Conservation (phyloP, 2,329 filamentous ascomycete species). For the Fusarium kyushuense region DNA sequence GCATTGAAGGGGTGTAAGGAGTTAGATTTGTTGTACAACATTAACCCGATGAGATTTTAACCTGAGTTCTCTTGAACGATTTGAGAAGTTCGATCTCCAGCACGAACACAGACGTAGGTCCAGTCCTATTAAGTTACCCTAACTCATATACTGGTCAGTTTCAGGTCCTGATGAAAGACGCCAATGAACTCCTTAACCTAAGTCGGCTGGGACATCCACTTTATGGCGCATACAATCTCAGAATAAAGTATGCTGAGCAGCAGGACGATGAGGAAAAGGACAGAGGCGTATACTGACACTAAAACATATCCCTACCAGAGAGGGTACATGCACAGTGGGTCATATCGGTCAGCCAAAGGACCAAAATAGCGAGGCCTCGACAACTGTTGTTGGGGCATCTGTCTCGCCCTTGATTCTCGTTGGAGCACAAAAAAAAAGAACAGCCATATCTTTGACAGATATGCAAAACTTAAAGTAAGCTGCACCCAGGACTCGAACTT, state of each 20-base stretch:
- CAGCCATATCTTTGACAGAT: neutral
- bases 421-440: neutral
- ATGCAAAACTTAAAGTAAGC: neutral
- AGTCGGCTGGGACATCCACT: too few species aligned
- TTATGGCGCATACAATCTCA: too few species aligned
- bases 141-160: neutral
- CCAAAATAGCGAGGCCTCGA: neutral
- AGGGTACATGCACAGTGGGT: too few species aligned
- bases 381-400: neutral
- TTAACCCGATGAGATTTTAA: fast-evolving
- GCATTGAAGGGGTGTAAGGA: neutral
- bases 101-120: neutral
- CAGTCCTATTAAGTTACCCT: neutral
- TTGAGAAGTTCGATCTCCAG: neutral
- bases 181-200: neutral
- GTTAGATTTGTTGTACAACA: too few species aligned
- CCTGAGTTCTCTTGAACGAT: too few species aligned
- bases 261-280: neutral
- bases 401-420: neutral
- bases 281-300: neutral
- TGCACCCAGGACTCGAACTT: slow-evolving; percentile 52
- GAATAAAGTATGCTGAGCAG: neutral
- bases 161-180: neutral
- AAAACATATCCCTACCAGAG: neutral
- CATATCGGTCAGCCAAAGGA: too few species aligned